Evolutionary conservation across 1,139 yeast genomes (phyloP).

Genomic region (Ashbya aceris): DNA sequence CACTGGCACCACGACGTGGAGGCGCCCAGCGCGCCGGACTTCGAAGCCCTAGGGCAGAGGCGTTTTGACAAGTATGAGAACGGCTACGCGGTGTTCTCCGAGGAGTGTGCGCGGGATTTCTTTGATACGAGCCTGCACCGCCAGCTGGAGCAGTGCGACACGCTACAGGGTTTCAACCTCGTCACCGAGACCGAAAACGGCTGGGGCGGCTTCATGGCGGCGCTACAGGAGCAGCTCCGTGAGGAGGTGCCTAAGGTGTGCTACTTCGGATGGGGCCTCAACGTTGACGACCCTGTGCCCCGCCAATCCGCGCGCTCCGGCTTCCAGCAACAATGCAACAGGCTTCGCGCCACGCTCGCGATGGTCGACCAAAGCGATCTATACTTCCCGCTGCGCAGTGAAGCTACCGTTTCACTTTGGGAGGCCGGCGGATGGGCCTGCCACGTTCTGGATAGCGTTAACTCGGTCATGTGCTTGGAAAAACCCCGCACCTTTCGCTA

Average conservation of each 20-base stretch:
- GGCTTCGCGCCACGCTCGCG: slow-evolving; percentile 20
- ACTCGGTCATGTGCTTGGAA: slow-evolving; percentile 14
- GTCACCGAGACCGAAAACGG: slow-evolving; percentile 62
- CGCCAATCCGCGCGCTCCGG: slow-evolving; percentile 8
- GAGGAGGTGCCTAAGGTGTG: slow-evolving; percentile 67
- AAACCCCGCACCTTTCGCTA: slow-evolving; percentile 5
- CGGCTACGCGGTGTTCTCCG: slow-evolving; percentile 43
- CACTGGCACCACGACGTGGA: slow-evolving; percentile 40
- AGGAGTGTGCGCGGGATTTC: slow-evolving; percentile 36
- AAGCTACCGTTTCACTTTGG: slow-evolving; percentile 18
- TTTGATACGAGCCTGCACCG: slow-evolving; percentile 52
- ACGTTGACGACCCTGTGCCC: slow-evolving; percentile 25
- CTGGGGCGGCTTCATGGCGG: slow-evolving; percentile 74
- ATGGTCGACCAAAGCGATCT: slow-evolving; percentile 23
- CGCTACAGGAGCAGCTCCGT: slow-evolving; percentile 42
- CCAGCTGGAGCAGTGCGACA: slow-evolving; percentile 69
- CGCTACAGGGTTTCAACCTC: slow-evolving; percentile 59
- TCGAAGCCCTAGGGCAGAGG: slow-evolving; percentile 17
- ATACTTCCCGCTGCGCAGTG: slow-evolving; percentile 22
- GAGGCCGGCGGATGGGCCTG: slow-evolving; percentile 20
- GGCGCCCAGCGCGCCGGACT: slow-evolving; percentile 29
- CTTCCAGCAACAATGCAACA: slow-evolving; percentile 14
- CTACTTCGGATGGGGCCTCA: slow-evolving; percentile 49
- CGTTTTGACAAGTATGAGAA: slow-evolving; percentile 35
- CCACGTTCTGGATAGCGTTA: slow-evolving; percentile 20